Conservation (phyloP, 1,139 yeast genomes). For the Nematodospora anomalae region DNA sequence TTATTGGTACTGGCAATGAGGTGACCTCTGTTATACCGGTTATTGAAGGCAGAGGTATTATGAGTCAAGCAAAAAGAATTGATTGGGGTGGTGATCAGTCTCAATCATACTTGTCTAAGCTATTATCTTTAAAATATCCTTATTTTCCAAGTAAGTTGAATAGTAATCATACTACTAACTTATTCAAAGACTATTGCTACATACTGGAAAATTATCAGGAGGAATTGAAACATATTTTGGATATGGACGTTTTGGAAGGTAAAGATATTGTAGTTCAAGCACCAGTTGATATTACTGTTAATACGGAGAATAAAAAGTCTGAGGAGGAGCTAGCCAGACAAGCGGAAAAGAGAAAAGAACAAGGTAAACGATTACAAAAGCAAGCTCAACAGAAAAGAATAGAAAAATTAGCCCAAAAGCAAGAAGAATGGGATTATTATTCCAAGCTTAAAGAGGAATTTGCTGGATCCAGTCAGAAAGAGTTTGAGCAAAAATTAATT, state of each 20-base stretch:
- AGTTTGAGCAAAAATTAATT: conserved; percentile 48
- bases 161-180: conserved; percentile 59
- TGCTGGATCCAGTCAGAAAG: conserved; percentile 44
- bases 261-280: conserved; percentile 81
- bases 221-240: conserved; percentile 60
- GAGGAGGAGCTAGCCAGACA: conserved; percentile 80
- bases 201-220: conserved; percentile 65
- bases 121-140: conserved; percentile 83
- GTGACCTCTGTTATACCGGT: conserved; percentile 85
- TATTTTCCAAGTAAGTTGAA: conserved; percentile 79
- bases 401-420: conserved; percentile 79
- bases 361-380: conserved; percentile 85
- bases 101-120: conserved; percentile 58
- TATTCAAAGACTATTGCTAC: conserved; percentile 78
- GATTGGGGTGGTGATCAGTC: conserved; percentile 91
- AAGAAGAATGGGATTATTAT: conserved; percentile 76
- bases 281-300: conserved; percentile 56
- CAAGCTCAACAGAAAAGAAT: conserved; percentile 85
- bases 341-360: conserved; percentile 79
- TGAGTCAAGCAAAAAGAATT: conserved; percentile 73
- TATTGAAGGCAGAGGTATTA: conserved; percentile 59
- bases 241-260: conserved; percentile 60
- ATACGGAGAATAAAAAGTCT: conserved; percentile 64
- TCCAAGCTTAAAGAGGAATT: conserved; percentile 56
- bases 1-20: conserved; percentile 81